phyloP scores from a whole-genome alignment of 305 asterid species.

The Euphrasia arctica region DNA sequence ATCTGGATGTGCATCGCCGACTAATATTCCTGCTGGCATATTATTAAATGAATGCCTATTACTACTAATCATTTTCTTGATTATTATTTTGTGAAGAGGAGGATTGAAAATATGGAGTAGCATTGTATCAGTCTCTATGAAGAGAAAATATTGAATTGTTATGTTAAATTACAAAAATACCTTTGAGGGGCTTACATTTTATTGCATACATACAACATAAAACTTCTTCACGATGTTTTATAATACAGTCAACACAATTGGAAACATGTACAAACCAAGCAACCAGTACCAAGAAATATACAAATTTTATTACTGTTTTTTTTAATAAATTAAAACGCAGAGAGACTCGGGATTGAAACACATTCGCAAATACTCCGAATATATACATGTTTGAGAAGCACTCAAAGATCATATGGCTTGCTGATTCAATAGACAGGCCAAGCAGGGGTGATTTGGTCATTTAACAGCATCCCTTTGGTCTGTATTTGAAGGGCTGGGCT shows the following conservation, averaged over 20 bases:
- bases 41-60: slow-evolving; percentile 28
- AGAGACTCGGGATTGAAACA: no score
- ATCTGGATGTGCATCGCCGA: slow-evolving; percentile 54
- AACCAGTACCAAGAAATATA: background rate
- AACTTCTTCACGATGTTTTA: slow-evolving; percentile 20
- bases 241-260: background rate
- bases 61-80: slow-evolving; percentile 26
- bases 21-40: slow-evolving; percentile 27
- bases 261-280: slow-evolving; percentile 12
- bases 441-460: slow-evolving; percentile 33
- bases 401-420: slow-evolving; percentile 14
- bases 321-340: no score
- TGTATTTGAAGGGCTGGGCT: slow-evolving; percentile 82
- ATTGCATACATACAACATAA: background rate
- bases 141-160: slow-evolving; percentile 25
- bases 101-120: slow-evolving; percentile 18
- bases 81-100: slow-evolving; percentile 28
- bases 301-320: no score
- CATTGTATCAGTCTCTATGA: slow-evolving; percentile 23
- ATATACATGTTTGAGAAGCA: slow-evolving; percentile 6
- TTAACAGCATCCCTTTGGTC: slow-evolving; percentile 51
- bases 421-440: slow-evolving; percentile 46
- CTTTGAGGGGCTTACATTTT: slow-evolving; percentile 1
- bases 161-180: slow-evolving; percentile 6
- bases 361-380: no score